Conservation (phyloP, 768 basidiomycete species). For the Boletus eberwhitei region DNA sequence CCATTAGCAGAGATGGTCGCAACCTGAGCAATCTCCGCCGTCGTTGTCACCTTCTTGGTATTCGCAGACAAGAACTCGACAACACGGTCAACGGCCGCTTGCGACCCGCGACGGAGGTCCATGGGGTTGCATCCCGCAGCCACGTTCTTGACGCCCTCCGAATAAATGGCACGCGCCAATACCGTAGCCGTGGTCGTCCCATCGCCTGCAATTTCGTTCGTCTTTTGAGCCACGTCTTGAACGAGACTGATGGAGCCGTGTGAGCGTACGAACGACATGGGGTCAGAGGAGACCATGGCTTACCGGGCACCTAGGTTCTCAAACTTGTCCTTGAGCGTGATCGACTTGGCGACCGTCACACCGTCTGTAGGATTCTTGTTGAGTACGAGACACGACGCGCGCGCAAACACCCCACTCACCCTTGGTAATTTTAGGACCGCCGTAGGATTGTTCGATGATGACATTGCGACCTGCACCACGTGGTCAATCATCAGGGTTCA, state of each 20-base stretch:
- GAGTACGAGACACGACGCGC: neutral
- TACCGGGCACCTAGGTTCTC: slow-evolving; percentile 98
- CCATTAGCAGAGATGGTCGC: slow-evolving; percentile 89
- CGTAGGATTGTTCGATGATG: slow-evolving; percentile 93
- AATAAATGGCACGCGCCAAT: slow-evolving; percentile 94
- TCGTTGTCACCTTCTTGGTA: slow-evolving; percentile 93
- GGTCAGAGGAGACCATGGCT: slow-evolving; percentile 23
- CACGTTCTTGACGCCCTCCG: slow-evolving; percentile 98
- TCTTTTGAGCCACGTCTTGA: slow-evolving; percentile 94
- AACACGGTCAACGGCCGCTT: slow-evolving; percentile 94
- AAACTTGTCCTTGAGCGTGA: slow-evolving; percentile 94
- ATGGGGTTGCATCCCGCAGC: slow-evolving; percentile 99
- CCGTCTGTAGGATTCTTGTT: slow-evolving; percentile 58
- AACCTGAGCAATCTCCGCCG: slow-evolving; percentile 96
- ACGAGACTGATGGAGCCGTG: slow-evolving; percentile 57
- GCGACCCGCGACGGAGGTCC: slow-evolving; percentile 98
- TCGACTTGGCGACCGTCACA: slow-evolving; percentile 96
- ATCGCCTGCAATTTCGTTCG: slow-evolving; percentile 96
- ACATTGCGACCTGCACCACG: slow-evolving; percentile 77
- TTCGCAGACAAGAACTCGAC: slow-evolving; percentile 85
- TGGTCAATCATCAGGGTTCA: slow-evolving; percentile 9
- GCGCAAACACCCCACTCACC: slow-evolving; percentile 42
- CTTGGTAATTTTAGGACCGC: slow-evolving; percentile 94
- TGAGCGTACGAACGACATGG: slow-evolving; percentile 4
- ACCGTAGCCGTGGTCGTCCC: slow-evolving; percentile 98